Base-by-base conservation (phyloP, 2,329 filamentous ascomycete species). In the Colletotrichum salicis region DNA sequence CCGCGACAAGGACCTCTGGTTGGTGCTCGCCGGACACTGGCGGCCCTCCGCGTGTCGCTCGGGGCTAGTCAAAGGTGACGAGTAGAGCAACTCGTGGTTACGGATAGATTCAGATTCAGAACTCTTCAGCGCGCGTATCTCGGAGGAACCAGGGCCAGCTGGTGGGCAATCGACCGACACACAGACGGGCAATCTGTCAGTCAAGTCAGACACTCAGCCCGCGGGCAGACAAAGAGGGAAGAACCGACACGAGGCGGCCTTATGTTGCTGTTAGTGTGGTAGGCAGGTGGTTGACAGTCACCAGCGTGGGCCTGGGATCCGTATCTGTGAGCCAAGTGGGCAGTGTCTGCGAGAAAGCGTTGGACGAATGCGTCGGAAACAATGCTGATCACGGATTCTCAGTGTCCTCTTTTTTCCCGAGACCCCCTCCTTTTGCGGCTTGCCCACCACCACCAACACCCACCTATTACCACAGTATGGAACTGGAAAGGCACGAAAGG, bases 291-390 rank as follows among this genome's bases (percentile, higher is more conserved):
- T 51, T 27, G 41, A 52, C 56, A 41, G 13, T 19, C 27, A 27
- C 24, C 13, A 59, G 57, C 41, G 37, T 51, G 29, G 27, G 19
- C 62, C 37, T 35, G 4, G 7, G 24, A 60, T 62, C 51, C 12
- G 35, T 56, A 56, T 71, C 68, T 51, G 51, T 62, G 57, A 58
- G 52, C 29, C 15, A 61, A 58, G 41, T 58, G 58, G 52, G 58
- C 64, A 35, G 54, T 68, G 69, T 59, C 55, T 41, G 63, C 48
- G 63, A 67, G 59, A 35, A 71, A 63, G 68, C 64, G 22, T 66
- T 59, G 69, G 69, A 71, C 60, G 55, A 45, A 64, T 69, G 55
- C 65, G 55, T 71, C 52, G 45, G 31, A n/a, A 41, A 24, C 55
- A 52, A 35, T 69, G 41, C 12, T 35, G 64, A 68, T 68, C 58